These are phyloP conservation scores for Erythrophleum fordii DNA, from an alignment of 306 rosid genomes.

Conservation along the genomic window DNA sequence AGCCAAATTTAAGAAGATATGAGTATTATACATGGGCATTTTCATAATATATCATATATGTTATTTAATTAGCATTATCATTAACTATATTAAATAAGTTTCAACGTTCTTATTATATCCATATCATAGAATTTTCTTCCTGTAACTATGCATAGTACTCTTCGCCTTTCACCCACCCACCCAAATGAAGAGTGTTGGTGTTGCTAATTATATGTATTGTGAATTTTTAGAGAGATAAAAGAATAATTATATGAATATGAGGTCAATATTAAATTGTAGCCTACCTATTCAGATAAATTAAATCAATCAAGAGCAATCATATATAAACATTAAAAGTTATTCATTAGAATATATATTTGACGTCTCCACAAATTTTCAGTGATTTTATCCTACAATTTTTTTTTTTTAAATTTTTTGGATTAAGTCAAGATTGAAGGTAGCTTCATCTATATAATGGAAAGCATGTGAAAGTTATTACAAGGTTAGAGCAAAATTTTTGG, in stretches of 20 bases:
- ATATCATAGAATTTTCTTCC: not conserved
- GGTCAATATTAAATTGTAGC: not conserved
- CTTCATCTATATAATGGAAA: not conserved
- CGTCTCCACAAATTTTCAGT: no score
- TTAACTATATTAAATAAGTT: not conserved
- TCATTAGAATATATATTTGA: no score
- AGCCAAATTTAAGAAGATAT: not conserved
- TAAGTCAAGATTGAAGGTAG: not conserved
- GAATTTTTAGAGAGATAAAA: no score
- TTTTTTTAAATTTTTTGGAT: not conserved
- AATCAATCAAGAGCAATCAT: no score
- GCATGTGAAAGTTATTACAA: constrained; percentile 25
- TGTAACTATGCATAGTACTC: not conserved
- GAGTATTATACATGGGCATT: not conserved
- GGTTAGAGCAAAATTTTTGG: constrained; percentile 33
- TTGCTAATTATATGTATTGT: not conserved
- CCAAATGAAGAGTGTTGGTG: not conserved
- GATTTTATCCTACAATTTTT: not conserved
- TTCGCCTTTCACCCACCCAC: no score
- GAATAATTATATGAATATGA: not conserved
- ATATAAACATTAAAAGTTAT: no score
- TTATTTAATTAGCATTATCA: not conserved
- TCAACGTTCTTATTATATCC: not conserved
- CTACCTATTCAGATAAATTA: no score
- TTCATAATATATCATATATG: not conserved